Evolutionary conservation across 495 filamentous ascomycete genomes (phyloP), one percentile per base, ranked within the genome.

Genomic region (Aspergillus hancockii): DNA sequence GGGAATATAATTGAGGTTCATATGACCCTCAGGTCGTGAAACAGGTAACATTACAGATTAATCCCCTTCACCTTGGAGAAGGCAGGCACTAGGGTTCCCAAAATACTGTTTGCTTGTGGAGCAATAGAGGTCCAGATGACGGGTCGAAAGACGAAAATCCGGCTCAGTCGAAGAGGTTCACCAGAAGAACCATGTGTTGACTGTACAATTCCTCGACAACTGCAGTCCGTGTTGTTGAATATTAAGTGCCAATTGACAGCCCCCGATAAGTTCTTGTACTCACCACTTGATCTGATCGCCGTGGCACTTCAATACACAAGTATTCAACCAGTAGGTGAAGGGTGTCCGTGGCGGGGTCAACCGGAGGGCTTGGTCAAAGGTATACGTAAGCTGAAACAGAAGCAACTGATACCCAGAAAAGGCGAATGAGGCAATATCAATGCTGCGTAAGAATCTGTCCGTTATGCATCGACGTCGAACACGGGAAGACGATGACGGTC

Each of bases 21-120:
- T 88, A 65, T 87, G 84, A 67, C 84, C 78, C 55, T 88, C 85
- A 25, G 85, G 80, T 65, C 84, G 82, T 50, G 83, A 78, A 52
- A 84, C 85, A 74, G 89, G 91, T 79, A 90, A 88, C 94, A 97
- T 97, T 90, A 94, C 90, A 80, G 77, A 75, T 72, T 74, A 71
- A 69, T 63, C 63, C 55, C 61, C 63, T 64, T 53, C 54, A 63
- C 63, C 67, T 65, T 49, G 43, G 61, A 57, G 41, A 65, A 68
- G 61, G 64, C 61, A 63, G 65, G 55, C 61, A 49, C 58, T 60
- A 62, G 18, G 63, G 59, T 62, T 63, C 62, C 63, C 62, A 59
- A 56, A 58, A 56, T 60, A 63, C 57, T 34, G 46, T 36, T 52
- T 40, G 28, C 31, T 63, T 60, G 54, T 59, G 55, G 62, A 67